Percentiles rank a stretch among this genome's conserved stretches.
These are phyloP conservation scores for Komagataella populi DNA, from an alignment of 805 yeast species.

Conservation along the genomic window DNA sequence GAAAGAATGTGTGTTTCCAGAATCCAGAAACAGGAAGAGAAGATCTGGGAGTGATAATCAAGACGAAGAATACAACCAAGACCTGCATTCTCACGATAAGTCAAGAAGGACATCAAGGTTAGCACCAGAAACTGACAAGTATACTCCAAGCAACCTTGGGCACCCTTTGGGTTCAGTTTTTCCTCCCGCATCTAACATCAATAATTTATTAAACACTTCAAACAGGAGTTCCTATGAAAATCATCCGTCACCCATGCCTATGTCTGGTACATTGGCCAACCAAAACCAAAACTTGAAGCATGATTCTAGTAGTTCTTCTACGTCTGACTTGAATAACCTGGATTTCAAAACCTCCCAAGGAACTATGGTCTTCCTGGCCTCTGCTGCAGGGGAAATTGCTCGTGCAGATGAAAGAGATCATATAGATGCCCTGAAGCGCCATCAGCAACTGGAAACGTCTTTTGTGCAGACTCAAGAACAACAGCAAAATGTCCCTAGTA, in stretches of 20 bases:
- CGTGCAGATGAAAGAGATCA: constrained; percentile 52
- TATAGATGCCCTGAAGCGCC: constrained; percentile 36
- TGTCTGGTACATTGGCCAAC: background rate
- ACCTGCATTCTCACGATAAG: background rate
- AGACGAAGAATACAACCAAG: background rate
- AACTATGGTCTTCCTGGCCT: constrained; percentile 60
- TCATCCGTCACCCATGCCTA: background rate
- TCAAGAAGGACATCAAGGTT: background rate
- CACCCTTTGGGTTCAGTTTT: background rate
- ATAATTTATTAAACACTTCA: background rate
- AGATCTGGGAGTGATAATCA: background rate
- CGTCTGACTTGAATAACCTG: background rate
- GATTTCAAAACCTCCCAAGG: constrained; percentile 22
- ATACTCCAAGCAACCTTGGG: background rate
- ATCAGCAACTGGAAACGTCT: constrained; percentile 27
- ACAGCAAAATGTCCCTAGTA: background rate
- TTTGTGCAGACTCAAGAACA: background rate
- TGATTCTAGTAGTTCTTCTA: background rate
- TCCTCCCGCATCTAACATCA: background rate
- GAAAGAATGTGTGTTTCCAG: constrained; percentile 57
- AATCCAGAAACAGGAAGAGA: background rate
- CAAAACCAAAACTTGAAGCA: background rate
- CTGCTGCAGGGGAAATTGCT: constrained; percentile 69
- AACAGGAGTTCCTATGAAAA: background rate
- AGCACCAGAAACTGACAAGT: background rate